Base-by-base conservation (phyloP, 352 stramenopile genomes). In the Globisporangium carolinianum region DNA sequence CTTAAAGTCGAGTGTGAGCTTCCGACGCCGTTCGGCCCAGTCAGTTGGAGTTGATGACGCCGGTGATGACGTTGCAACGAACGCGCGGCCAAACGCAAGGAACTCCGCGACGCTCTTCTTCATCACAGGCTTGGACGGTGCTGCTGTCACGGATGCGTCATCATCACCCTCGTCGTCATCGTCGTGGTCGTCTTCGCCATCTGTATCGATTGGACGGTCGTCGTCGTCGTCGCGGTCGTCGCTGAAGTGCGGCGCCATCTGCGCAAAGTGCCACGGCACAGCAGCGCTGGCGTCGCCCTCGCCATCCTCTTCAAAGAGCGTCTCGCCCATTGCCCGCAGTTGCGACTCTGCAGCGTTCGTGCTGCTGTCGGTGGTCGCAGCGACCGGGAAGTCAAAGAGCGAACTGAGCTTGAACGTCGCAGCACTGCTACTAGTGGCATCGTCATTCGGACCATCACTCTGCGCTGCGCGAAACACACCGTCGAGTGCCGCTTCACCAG, bases 1-100 rank as follows among this genome's bases (percentile, higher is more conserved):
- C 46, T 89, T 89, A 62, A 84, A 93, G 62, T 93, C 83, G 17
- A 88, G 58, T 57, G 83, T 90, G 45, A 91, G 71, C 51, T 85
- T 89, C 65, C 85, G 88, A 45, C 80, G 67, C 10, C 72, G 69
- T 55, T 88, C 75, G 4, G 68, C 62, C 83, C 83, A 93, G 39
- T 72, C 51, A 51, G 64, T 70, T 41, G 47, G 37, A 18, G 72
- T 61, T 0, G 63, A 35, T n/a, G 66, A 61, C 42, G 39, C 47
- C 0, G 63, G 37, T n/a, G 66, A 61, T 32, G 39, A 47, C 17
- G 49, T 18, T 37, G 32, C 57, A 15, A 75, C 53, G 48, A 93
- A 90, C 17, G 69, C 75, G 1, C 56, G 57, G 0, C 80, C 80
- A 53, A 90, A 90, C 6, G 66, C 65, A n/a, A 93, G 60, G 32